phyloP scores from a whole-genome alignment of 2,329 filamentous ascomycete species.

The Sarocladium strictum region DNA sequence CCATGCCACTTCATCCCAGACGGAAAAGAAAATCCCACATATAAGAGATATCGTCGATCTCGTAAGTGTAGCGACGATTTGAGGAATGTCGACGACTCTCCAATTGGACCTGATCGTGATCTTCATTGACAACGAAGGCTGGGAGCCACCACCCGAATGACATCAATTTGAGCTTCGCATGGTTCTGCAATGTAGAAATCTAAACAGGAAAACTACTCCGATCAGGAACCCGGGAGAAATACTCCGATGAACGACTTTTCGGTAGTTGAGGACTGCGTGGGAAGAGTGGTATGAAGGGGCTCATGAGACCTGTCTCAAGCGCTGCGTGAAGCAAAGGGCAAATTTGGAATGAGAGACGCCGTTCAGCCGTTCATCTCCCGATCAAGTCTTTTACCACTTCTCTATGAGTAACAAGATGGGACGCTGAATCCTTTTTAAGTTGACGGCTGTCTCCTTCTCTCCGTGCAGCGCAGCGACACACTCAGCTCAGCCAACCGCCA shows the following conservation, averaged over 20 bases:
- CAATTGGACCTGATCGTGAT: no score
- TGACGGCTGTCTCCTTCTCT: background rate
- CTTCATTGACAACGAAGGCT: no score
- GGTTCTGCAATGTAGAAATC: background rate
- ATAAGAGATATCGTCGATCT: no score
- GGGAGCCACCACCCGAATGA: no score
- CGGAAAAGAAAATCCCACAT: no score
- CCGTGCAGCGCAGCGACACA: no score
- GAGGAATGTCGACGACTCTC: no score
- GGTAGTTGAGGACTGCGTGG: no score
- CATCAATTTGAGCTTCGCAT: no score
- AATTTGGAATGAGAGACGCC: background rate
- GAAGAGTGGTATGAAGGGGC: conserved; percentile 1
- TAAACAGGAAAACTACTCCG: background rate
- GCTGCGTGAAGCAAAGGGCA: background rate
- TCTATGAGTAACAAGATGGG: background rate
- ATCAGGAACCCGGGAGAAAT: background rate
- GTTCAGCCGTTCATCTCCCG: background rate
- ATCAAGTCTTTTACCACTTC: background rate
- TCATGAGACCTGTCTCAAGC: background rate
- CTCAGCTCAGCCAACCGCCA: background rate
- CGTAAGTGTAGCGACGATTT: no score
- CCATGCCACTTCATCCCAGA: no score
- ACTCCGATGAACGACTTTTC: background rate
- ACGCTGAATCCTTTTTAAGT: background rate